phyloP scores from a whole-genome alignment of 805 yeast species.

The Yarrowia keelungensis region DNA sequence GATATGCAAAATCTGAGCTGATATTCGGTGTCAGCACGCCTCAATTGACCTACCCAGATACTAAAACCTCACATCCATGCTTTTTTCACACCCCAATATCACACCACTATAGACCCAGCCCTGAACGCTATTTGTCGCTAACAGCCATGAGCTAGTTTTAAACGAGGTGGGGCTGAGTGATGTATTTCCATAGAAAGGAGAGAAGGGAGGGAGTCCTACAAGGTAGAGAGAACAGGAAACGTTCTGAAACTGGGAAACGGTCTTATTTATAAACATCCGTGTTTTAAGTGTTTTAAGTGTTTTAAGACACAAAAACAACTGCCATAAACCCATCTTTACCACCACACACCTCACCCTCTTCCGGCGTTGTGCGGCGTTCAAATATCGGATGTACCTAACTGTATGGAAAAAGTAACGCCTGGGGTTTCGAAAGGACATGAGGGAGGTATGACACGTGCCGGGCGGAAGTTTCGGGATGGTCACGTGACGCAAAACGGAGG shows the following conservation, averaged over 20 bases:
- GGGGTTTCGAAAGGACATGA: background rate
- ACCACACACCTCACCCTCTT: too few relatives aligned
- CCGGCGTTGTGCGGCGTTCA: conserved; percentile 2
- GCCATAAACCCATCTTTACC: background rate
- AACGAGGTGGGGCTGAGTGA: conserved; percentile 20
- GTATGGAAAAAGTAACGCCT: conserved; percentile 15
- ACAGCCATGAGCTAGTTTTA: background rate
- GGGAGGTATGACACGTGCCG: background rate
- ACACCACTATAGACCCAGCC: background rate
- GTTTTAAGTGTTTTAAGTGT: too few relatives aligned
- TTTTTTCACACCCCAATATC: background rate
- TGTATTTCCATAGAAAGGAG: background rate
- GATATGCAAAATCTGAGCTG: background rate
- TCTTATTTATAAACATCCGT: background rate
- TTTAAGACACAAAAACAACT: background rate
- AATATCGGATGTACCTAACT: background rate
- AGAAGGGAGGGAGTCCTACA: background rate
- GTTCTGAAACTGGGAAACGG: too few relatives aligned
- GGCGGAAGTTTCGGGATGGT: background rate
- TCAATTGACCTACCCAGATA: background rate
- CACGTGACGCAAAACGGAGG: background rate
- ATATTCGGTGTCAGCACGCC: too few relatives aligned
- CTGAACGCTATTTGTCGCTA: background rate
- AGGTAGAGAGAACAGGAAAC: too few relatives aligned
- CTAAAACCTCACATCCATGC: background rate